Evolutionary conservation across 2,329 filamentous ascomycete genomes (phyloP).

Genomic region (Fusarium sp.): DNA sequence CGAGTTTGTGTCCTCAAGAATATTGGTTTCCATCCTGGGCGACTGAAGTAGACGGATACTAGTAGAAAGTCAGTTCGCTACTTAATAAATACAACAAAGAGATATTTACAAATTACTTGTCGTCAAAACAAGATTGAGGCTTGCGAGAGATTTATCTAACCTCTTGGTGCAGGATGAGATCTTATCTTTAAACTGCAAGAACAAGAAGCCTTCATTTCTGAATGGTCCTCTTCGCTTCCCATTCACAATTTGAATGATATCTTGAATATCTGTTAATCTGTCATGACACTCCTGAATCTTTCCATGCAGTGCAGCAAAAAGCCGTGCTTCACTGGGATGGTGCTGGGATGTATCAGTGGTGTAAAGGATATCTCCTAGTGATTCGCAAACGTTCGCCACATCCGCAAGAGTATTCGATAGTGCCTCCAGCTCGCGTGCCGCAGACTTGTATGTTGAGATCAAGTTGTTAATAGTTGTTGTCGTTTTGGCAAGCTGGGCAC

Average conservation of each 20-base stretch:
- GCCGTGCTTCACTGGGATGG: not conserved
- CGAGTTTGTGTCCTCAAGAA: too few species aligned
- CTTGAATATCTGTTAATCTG: not conserved
- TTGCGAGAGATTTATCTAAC: not conserved
- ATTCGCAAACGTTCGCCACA: constrained; percentile 5
- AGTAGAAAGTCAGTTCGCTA: rapidly evolving
- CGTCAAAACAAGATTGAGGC: not conserved
- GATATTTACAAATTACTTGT: not conserved
- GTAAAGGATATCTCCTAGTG: not conserved
- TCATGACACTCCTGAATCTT: not conserved
- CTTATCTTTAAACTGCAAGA: constrained; percentile 1
- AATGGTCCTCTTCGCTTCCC: not conserved
- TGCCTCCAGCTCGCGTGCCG: not conserved
- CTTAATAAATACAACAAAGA: rapidly evolving
- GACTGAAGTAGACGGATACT: not conserved
- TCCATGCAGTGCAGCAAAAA: not conserved
- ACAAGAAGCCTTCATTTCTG: not conserved
- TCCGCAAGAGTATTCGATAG: not conserved
- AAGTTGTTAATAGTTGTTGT: not conserved
- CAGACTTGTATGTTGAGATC: constrained; percentile 20
- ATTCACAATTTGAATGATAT: not conserved
- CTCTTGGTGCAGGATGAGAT: not conserved
- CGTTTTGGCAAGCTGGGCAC: constrained; percentile 1
- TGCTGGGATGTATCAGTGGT: not conserved
- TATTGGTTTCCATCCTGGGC: rapidly evolving